Evolutionary conservation across 805 yeast species (phyloP).

Genomic region (Cyberlindnera euphorbiiphila): DNA sequence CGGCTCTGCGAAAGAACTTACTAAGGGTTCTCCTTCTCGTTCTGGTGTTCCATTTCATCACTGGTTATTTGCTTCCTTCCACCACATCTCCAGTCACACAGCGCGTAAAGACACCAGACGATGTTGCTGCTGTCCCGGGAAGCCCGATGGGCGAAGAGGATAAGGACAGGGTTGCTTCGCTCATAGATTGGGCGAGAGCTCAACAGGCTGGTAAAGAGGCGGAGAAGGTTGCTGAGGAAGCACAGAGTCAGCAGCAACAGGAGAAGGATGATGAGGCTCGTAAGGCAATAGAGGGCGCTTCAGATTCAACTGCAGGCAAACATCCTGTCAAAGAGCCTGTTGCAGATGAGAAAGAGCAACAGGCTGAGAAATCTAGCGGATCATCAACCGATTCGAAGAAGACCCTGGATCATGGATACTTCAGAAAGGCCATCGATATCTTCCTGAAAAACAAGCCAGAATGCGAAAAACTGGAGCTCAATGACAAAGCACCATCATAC

Average conservation of each 20-base stretch:
- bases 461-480: conserved; percentile 16
- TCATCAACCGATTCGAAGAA: no score
- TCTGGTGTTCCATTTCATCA: conserved; percentile 9
- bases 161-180: no score
- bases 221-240: conserved; percentile 3
- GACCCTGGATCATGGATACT: conserved; percentile 8
- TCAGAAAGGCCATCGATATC: conserved; percentile 20
- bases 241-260: conserved; percentile 2
- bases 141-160: no score
- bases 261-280: not conserved
- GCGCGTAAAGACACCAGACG: not conserved
- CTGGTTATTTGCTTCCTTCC: conserved; percentile 10
- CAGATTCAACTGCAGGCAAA: no score
- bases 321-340: not conserved
- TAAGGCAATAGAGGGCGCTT: not conserved
- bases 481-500: conserved; percentile 27
- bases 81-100: not conserved
- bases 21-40: conserved; percentile 10
- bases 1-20: conserved; percentile 10
- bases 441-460: conserved; percentile 24
- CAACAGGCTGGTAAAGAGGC: not conserved
- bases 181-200: no score
- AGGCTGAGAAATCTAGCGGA: no score
- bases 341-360: no score
- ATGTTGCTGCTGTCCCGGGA: no score